Evolutionary conservation across 805 yeast genomes (phyloP).

Genomic region (Nakazawaea laoshanensis): DNA sequence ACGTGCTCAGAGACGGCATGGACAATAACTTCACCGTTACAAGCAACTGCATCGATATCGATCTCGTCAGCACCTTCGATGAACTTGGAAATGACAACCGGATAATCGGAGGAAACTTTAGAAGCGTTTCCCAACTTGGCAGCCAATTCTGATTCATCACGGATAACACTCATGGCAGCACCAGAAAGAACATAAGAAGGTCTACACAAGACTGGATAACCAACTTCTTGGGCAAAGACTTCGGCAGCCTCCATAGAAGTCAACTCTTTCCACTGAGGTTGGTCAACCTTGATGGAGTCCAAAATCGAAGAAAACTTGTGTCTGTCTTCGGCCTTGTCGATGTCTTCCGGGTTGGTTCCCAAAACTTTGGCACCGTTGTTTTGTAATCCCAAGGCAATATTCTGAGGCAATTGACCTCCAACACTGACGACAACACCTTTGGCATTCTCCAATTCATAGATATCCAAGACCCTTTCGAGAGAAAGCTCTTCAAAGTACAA

Average conservation of each 20-base stretch:
- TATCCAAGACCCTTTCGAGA: conserved; percentile 94
- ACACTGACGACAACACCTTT: conserved; percentile 91
- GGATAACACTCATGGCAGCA: conserved; percentile 96
- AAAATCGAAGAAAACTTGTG: conserved; percentile 93
- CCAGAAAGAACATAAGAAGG: conserved; percentile 97
- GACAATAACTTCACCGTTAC: conserved; percentile 77
- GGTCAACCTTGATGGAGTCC: conserved; percentile 89
- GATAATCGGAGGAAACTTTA: conserved; percentile 90
- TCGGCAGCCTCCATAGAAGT: conserved; percentile 82
- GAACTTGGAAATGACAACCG: conserved; percentile 94
- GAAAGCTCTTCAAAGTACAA: conserved; percentile 93
- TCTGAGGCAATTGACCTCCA: conserved; percentile 98
- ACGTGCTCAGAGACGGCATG: conserved; percentile 98
- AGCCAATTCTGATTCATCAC: conserved; percentile 70
- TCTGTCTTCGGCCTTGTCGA: conserved; percentile 97
- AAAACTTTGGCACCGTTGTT: conserved; percentile 77
- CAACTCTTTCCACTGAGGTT: conserved; percentile 96
- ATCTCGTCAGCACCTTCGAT: conserved; percentile 95
- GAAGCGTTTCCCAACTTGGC: conserved; percentile 80
- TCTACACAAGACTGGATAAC: conserved; percentile 93
- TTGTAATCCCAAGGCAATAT: conserved; percentile 84
- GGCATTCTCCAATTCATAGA: conserved; percentile 85
- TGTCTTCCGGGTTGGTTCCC: conserved; percentile 92
- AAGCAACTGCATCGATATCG: conserved; percentile 95
- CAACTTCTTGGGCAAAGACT: conserved; percentile 74